Conservation (phyloP, 345 rosid species). For the Streptanthus diversifolius region DNA sequence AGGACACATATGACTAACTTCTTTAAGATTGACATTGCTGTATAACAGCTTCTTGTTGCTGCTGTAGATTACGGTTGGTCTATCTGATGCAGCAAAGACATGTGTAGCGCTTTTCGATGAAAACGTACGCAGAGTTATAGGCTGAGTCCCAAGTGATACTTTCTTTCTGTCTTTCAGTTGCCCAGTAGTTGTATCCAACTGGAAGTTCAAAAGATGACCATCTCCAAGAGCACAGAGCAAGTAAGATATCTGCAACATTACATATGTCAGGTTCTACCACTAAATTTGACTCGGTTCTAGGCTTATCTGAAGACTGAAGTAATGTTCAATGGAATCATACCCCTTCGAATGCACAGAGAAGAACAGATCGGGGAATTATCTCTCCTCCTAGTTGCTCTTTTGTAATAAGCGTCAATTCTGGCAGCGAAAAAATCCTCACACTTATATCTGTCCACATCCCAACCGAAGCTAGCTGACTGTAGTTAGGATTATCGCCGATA, state of each 20-base stretch:
- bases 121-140: constrained; percentile 93
- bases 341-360: constrained; percentile 96
- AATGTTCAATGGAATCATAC: constrained; percentile 41
- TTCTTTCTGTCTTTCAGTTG: constrained; percentile 85
- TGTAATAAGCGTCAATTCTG: constrained; percentile 77
- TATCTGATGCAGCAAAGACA: constrained; percentile 94
- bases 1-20: constrained; percentile 98
- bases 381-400: constrained; percentile 96
- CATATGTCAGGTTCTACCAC: constrained; percentile 7
- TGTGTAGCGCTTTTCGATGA: constrained; percentile 86
- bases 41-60: constrained; percentile 94
- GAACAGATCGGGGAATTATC: constrained; percentile 93
- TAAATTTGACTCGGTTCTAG: background rate
- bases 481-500: constrained; percentile 70
- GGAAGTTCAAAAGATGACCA: constrained; percentile 90
- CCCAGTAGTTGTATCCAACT: constrained; percentile 74
- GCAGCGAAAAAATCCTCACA: constrained; percentile 83
- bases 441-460: constrained; percentile 99
- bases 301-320: constrained; percentile 19
- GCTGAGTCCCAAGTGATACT: constrained; percentile 97
- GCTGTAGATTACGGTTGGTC: constrained; percentile 96
- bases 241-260: constrained; percentile 69
- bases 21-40: constrained; percentile 95
- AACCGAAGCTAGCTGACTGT: constrained; percentile 88
- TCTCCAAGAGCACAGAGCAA: constrained; percentile 98